phyloP scores from a whole-genome alignment of 176 grass and related monocot genomes.

The Eragrostis nindensis region DNA sequence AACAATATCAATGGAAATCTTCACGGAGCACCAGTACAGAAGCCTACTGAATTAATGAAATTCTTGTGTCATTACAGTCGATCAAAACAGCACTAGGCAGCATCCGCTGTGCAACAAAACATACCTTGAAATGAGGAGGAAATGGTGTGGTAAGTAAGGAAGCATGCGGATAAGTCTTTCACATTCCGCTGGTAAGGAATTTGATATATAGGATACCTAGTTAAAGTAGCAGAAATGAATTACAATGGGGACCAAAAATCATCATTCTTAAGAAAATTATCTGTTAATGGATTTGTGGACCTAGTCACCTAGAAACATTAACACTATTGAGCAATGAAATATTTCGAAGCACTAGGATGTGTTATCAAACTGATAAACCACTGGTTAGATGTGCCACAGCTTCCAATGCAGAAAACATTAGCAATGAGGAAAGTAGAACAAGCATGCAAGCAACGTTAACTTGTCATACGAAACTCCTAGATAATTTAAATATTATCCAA shows the following conservation, averaged over 20 bases:
- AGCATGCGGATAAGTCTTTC: conserved; percentile 75
- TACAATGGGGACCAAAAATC: background rate
- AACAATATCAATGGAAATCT: conserved; percentile 1
- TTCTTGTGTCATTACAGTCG: conserved; percentile 11
- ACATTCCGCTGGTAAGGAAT: conserved; percentile 73
- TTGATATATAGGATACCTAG: conserved; percentile 97
- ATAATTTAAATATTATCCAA: background rate
- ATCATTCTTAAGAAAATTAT: conserved; percentile 8
- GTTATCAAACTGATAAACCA: conserved; percentile 20
- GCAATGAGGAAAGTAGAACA: conserved; percentile 5
- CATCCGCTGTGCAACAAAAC: conserved; percentile 21
- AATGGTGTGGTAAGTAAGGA: conserved; percentile 90
- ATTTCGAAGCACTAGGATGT: conserved; percentile 10
- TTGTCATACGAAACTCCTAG: conserved; percentile 11
- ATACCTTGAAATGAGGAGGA: conserved; percentile 83
- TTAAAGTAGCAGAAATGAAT: conserved; percentile 43
- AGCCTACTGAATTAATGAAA: conserved; percentile 8
- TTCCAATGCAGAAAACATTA: conserved; percentile 29
- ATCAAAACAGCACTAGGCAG: conserved; percentile 19
- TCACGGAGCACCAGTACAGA: conserved; percentile 12
- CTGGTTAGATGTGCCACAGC: background rate
- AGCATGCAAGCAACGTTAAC: background rate
- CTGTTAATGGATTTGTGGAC: conserved; percentile 15
- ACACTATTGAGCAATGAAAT: background rate
- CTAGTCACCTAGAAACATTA: conserved; percentile 12